Conservation (phyloP, 2,329 filamentous ascomycete species). For the Fusarium austroafricanum region DNA sequence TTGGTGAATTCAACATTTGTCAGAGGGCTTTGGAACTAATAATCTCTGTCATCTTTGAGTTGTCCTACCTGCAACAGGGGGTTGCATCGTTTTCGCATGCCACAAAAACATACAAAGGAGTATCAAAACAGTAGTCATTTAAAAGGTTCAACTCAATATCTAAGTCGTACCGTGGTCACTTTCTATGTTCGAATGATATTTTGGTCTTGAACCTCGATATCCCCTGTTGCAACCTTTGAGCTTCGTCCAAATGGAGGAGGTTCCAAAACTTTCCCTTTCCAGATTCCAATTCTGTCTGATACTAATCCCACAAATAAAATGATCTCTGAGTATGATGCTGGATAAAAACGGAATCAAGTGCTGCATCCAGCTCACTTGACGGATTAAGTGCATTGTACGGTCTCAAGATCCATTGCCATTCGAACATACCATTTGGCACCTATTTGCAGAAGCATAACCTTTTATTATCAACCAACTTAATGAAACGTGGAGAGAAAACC, state of each 20-base stretch:
- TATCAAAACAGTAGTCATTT: not conserved
- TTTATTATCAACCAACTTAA: not conserved
- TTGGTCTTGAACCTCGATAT: not conserved
- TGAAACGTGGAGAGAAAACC: not conserved
- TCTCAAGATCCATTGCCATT: not conserved
- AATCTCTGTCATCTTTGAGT: not conserved
- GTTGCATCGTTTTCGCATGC: not conserved
- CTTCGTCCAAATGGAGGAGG: not conserved
- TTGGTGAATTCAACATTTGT: not conserved
- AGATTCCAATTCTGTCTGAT: not conserved
- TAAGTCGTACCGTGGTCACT: not conserved
- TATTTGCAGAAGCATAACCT: constrained; percentile 2
- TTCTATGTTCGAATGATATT: not conserved
- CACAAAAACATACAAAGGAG: not conserved
- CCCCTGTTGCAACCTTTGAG: not conserved
- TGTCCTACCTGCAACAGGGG: not conserved
- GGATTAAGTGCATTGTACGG: not conserved
- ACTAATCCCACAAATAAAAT: not conserved
- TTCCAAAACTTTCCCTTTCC: not conserved
- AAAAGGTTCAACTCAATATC: not conserved
- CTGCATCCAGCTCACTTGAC: not conserved
- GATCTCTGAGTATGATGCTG: not conserved
- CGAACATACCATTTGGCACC: not conserved
- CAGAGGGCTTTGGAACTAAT: not conserved
- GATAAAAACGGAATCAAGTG: not conserved